Percentiles rank a stretch among this genome's conserved stretches.
Evolutionary conservation across 2,329 filamentous ascomycete genomes (phyloP).

Genomic region (Exophiala bonariae): DNA sequence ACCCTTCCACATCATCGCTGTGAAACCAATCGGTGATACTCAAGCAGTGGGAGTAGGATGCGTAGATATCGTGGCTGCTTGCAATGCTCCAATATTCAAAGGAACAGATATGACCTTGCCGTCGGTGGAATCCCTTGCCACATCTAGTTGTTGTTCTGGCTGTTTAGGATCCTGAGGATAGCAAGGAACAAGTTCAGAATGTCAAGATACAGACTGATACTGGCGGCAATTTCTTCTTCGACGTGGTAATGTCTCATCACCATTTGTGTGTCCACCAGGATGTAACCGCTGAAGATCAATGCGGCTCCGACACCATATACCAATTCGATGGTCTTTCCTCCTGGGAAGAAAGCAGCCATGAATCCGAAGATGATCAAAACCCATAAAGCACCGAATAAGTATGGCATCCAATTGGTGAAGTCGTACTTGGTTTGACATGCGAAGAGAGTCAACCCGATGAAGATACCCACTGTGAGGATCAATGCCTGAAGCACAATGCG

Average conservation of each 20-base stretch:
- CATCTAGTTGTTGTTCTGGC: slow-evolving; percentile 82
- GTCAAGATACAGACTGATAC: slow-evolving; percentile 92
- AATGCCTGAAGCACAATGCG: slow-evolving; percentile 86
- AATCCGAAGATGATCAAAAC: slow-evolving; percentile 88
- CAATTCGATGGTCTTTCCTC: slow-evolving; percentile 78
- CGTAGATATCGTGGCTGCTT: too few relatives aligned
- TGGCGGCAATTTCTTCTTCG: slow-evolving; percentile 94
- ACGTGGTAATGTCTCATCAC: slow-evolving; percentile 95
- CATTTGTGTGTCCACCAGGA: slow-evolving; percentile 93
- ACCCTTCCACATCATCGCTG: too few relatives aligned
- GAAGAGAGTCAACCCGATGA: slow-evolving; percentile 69
- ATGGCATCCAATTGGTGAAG: slow-evolving; percentile 96
- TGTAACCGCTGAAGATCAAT: slow-evolving; percentile 90
- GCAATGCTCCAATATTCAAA: slow-evolving; percentile 1
- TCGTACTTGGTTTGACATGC: slow-evolving; percentile 98
- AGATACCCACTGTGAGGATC: slow-evolving; percentile 73
- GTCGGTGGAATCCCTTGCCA: too few relatives aligned
- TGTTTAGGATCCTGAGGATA: slow-evolving; percentile 94
- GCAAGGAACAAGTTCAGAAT: slow-evolving; percentile 96
- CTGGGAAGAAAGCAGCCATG: slow-evolving; percentile 85
- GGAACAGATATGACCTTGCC: too few relatives aligned
- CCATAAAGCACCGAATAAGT: slow-evolving; percentile 89
- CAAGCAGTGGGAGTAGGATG: too few relatives aligned
- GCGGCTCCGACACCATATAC: slow-evolving; percentile 79
- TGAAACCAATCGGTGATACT: too few relatives aligned